These are phyloP conservation scores for Chlorella vulgaris DNA, from an alignment of 139 green algal genomes.

Conservation along the genomic window DNA sequence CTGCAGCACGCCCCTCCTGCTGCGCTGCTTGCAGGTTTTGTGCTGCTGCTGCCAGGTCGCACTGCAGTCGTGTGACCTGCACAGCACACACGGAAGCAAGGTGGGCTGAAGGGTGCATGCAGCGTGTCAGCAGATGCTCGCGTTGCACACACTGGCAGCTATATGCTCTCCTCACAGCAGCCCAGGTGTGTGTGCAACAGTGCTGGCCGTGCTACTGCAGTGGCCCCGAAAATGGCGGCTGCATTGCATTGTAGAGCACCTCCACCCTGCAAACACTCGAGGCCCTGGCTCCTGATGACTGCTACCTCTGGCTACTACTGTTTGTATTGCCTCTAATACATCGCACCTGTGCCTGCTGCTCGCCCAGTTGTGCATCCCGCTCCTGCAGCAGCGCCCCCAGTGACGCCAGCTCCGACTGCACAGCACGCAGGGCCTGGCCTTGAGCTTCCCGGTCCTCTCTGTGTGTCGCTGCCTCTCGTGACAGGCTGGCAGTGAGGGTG, in stretches of 20 bases:
- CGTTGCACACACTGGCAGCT: too few species aligned
- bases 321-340: too few species aligned
- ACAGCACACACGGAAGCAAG: too few species aligned
- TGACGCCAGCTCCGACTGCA: conserved; percentile 43
- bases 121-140: background rate
- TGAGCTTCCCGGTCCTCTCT: conserved; percentile 38
- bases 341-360: conserved; percentile 22
- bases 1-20: background rate
- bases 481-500: conserved; percentile 5
- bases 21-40: conserved; percentile 23
- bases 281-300: too few species aligned
- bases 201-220: background rate
- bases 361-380: conserved; percentile 52
- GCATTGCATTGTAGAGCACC: background rate
- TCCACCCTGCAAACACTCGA: background rate
- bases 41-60: conserved; percentile 1
- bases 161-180: too few species aligned
- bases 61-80: conserved; percentile 19
- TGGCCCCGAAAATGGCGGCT: too few species aligned
- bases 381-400: conserved; percentile 57
- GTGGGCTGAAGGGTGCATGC: background rate
- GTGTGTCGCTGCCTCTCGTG: conserved; percentile 30
- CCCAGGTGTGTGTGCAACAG: background rate
- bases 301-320: too few species aligned
- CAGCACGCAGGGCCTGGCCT: conserved; percentile 47